A percentile compares a stretch with the other conserved stretches of the same genome.
Evolutionary conservation across 805 yeast species (phyloP).

Genomic region (Priceomyces carsonii): DNA sequence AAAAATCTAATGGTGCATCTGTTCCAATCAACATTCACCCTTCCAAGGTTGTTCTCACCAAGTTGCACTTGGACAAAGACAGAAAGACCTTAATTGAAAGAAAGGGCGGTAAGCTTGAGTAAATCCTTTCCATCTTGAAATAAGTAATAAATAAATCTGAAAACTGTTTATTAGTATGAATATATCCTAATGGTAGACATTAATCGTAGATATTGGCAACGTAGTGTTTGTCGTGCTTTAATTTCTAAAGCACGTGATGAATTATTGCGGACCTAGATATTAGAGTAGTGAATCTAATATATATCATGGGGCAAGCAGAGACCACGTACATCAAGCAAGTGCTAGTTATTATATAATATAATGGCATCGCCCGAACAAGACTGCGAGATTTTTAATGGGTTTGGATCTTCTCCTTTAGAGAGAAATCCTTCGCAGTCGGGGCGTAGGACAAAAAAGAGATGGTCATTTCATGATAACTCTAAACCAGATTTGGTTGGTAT

Average conservation of each 20-base stretch:
- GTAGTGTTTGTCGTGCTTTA: too few relatives aligned
- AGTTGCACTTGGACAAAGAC: constrained; percentile 97
- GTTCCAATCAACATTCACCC: constrained; percentile 98
- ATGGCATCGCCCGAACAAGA: constrained; percentile 29
- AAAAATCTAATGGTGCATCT: constrained; percentile 97
- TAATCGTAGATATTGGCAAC: too few relatives aligned
- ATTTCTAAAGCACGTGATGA: too few relatives aligned
- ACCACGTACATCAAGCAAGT: too few relatives aligned
- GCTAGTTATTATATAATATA: too few relatives aligned
- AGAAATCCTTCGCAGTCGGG: constrained; percentile 27
- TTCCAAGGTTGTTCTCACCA: constrained; percentile 98
- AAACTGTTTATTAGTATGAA: constrained; percentile 16
- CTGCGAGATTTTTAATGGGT: constrained; percentile 34
- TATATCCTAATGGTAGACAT: constrained; percentile 15
- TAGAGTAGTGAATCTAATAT: too few relatives aligned
- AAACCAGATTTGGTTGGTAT: constrained; percentile 39
- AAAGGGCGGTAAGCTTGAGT: constrained; percentile 97
- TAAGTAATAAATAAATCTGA: constrained; percentile 12
- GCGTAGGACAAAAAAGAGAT: constrained; percentile 39
- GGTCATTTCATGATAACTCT: constrained; percentile 42
- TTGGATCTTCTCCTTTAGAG: constrained; percentile 35
- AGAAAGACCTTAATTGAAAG: constrained; percentile 96
- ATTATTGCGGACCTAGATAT: too few relatives aligned
- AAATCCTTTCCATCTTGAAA: constrained; percentile 33
- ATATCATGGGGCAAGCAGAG: too few relatives aligned